A percentile compares a stretch with the other conserved stretches of the same genome.
These are phyloP conservation scores for Starmerella stigmatis DNA, from an alignment of 805 yeast species.

Conservation along the genomic window DNA sequence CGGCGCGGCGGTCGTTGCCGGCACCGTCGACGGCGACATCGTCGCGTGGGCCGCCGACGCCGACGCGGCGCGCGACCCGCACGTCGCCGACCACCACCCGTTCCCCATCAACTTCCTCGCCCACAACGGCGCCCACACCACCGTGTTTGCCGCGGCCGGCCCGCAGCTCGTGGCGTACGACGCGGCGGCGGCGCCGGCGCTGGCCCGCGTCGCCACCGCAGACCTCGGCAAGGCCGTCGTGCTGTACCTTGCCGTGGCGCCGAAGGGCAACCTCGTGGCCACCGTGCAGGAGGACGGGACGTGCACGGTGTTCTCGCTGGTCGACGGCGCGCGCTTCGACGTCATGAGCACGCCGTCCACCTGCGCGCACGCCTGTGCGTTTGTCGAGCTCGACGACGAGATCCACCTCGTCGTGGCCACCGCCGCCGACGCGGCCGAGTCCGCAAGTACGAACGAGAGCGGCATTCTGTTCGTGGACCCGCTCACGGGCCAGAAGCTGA, in stretches of 20 bases:
- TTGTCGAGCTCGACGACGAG: conserved; percentile 12
- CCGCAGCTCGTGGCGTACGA: conserved; percentile 7
- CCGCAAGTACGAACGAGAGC: conserved; percentile 10
- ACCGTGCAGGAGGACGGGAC: conserved; percentile 15
- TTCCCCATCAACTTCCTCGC: conserved; percentile 8
- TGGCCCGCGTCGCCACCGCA: background rate
- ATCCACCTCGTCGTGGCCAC: conserved; percentile 16
- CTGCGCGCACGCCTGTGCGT: conserved; percentile 11
- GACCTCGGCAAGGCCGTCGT: conserved; percentile 3
- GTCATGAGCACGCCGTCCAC: conserved; percentile 6
- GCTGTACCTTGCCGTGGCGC: conserved; percentile 9
- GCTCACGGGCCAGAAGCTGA: conserved; percentile 19
- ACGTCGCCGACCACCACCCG: background rate
- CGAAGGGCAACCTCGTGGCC: conserved; percentile 13
- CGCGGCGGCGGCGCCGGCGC: background rate
- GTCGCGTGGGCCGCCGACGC: conserved; percentile 13
- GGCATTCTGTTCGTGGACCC: conserved; percentile 20
- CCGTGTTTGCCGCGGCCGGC: conserved; percentile 21
- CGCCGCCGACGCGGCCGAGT: conserved; percentile 6
- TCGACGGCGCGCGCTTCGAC: conserved; percentile 1
- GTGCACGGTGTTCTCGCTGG: conserved; percentile 8
- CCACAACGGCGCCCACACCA: background rate
- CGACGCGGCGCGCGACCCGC: background rate
- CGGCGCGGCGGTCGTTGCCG: conserved; percentile 13
- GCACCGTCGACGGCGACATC: conserved; percentile 22